Evolutionary conservation across 2,329 filamentous ascomycete genomes (phyloP).

Genomic region (Thermomyces lanuginosus): DNA sequence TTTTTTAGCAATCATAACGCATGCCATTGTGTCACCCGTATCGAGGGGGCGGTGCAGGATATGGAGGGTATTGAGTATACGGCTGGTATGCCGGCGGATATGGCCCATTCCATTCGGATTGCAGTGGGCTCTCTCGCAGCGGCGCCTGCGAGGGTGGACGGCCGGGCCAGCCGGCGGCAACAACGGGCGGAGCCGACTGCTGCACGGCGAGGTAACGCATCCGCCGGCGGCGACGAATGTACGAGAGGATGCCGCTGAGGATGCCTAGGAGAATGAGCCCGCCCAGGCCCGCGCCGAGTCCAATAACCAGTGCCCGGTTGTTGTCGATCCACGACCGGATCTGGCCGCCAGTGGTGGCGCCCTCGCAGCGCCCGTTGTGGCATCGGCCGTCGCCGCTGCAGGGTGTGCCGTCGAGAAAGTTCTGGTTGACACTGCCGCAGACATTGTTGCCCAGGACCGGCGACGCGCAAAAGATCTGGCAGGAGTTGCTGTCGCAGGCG

Average conservation of each 20-base stretch:
- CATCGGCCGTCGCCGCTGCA: constrained; percentile 72
- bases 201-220: constrained; percentile 6
- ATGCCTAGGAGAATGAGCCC: constrained; percentile 54
- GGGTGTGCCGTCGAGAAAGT: constrained; percentile 80
- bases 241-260: constrained; percentile 47
- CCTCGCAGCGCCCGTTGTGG: constrained; percentile 59
- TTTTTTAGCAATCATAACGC: too few species aligned
- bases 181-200: too few species aligned
- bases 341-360: constrained; percentile 51
- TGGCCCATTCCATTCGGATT: too few species aligned
- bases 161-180: too few species aligned
- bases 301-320: constrained; percentile 71
- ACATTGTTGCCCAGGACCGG: constrained; percentile 47
- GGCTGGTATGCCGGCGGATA: not conserved
- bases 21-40: too few species aligned
- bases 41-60: constrained; percentile 2
- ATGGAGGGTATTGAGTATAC: constrained; percentile 4
- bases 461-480: constrained; percentile 59
- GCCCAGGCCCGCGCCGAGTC: constrained; percentile 55
- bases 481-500: constrained; percentile 59
- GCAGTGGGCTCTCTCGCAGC: too few species aligned
- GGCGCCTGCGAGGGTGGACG: too few species aligned
- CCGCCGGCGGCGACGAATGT: constrained; percentile 32
- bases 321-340: constrained; percentile 58
- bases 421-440: constrained; percentile 68